Percentiles rank a stretch among this genome's conserved stretches.
Evolutionary conservation across 129 eudicot species (phyloP).

Genomic region (Pseudognaphalium luteoalbum): DNA sequence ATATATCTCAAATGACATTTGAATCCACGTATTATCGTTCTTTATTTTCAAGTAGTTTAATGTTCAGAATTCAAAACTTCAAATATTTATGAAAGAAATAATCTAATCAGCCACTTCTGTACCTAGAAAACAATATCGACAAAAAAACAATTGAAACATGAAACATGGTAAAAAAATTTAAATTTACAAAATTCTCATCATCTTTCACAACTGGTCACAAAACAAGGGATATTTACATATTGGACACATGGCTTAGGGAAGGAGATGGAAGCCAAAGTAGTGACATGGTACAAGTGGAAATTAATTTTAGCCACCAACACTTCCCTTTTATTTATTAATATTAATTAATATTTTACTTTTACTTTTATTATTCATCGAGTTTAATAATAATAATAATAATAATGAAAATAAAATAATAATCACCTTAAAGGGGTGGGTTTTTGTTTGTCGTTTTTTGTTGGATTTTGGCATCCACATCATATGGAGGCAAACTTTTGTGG

Average conservation of each 20-base stretch:
- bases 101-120: too few species aligned
- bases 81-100: too few species aligned
- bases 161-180: too few species aligned
- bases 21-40: too few species aligned
- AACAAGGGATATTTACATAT: constrained; percentile 28
- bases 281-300: constrained; percentile 33
- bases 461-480: constrained; percentile 43
- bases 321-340: constrained; percentile 25
- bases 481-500: constrained; percentile 22
- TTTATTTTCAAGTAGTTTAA: too few species aligned
- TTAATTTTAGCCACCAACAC: constrained; percentile 29
- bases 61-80: too few species aligned
- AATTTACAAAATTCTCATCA: background rate
- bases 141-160: too few species aligned
- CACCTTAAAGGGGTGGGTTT: background rate
- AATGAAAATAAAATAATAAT: constrained; percentile 12
- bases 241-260: constrained; percentile 25
- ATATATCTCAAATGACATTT: too few species aligned
- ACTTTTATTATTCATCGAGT: constrained; percentile 27
- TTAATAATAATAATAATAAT: constrained; percentile 30
- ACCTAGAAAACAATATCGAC: too few species aligned
- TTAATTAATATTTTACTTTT: constrained; percentile 7
- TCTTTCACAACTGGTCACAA: constrained; percentile 4
- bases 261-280: constrained; percentile 27
- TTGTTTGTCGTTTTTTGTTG: constrained; percentile 23